A percentile compares a stretch with the other conserved stretches of the same genome.
Evolutionary conservation across 805 yeast species (phyloP).

Genomic region (Blastobotrys peoriensis): DNA sequence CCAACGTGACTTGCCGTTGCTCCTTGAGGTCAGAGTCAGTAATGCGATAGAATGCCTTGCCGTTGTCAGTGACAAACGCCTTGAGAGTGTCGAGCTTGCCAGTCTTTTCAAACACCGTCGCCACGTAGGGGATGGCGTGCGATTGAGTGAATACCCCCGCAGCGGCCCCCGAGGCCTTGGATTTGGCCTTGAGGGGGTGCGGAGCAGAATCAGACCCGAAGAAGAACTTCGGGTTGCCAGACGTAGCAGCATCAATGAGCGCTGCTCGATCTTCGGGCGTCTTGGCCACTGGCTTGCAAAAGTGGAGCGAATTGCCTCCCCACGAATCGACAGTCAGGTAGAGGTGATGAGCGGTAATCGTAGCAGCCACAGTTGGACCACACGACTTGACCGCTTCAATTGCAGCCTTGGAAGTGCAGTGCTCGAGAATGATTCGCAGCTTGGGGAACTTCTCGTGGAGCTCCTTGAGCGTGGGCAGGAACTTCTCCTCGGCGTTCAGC

Average conservation of each 20-base stretch:
- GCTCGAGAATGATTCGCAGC: constrained; percentile 82
- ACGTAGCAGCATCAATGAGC: constrained; percentile 77
- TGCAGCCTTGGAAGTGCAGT: constrained; percentile 90
- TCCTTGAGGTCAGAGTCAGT: constrained; percentile 39
- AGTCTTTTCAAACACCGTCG: constrained; percentile 70
- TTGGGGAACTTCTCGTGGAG: constrained; percentile 80
- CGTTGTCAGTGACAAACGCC: constrained; percentile 70
- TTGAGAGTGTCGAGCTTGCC: constrained; percentile 61
- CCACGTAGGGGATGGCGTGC: constrained; percentile 73
- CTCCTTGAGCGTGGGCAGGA: constrained; percentile 79
- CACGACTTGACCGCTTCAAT: constrained; percentile 67
- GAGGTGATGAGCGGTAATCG: constrained; percentile 94
- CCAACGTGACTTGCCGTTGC: constrained; percentile 44
- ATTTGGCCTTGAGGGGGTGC: constrained; percentile 76
- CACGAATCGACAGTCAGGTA: constrained; percentile 85
- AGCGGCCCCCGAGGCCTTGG: constrained; percentile 75
- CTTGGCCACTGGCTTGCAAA: constrained; percentile 97
- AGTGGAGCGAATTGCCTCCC: constrained; percentile 94
- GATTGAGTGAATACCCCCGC: constrained; percentile 98
- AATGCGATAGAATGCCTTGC: constrained; percentile 65
- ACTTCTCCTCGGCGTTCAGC: constrained; percentile 87
- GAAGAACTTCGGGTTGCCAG: constrained; percentile 88
- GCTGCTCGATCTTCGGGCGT: constrained; percentile 79
- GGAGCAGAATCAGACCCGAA: constrained; percentile 99
- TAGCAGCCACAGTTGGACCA: constrained; percentile 76